These are phyloP conservation scores for Penicillium janthinellum DNA, from an alignment of 2,329 filamentous ascomycete species.

Conservation along the genomic window DNA sequence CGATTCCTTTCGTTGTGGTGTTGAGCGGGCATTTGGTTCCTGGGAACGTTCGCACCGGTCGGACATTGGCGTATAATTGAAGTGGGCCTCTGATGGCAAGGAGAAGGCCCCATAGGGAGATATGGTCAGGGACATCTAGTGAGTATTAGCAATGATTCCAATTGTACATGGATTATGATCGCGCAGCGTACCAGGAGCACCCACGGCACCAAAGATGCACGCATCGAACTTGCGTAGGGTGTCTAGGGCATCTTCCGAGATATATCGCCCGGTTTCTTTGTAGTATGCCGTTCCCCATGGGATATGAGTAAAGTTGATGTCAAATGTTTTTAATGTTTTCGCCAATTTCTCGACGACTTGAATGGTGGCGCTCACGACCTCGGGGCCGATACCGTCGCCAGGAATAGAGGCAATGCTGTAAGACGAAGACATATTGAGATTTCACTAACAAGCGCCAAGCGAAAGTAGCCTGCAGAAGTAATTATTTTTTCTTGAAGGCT, in stretches of 20 bases:
- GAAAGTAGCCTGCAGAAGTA: background rate
- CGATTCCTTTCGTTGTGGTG: constrained; percentile 51
- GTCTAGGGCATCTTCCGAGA: constrained; percentile 54
- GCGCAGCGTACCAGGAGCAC: constrained; percentile 51
- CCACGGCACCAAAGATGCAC: constrained; percentile 62
- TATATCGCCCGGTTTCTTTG: constrained; percentile 55
- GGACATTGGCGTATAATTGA: constrained; percentile 60
- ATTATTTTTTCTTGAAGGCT: background rate
- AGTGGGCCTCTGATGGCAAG: constrained; percentile 58
- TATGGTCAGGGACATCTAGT: constrained; percentile 57
- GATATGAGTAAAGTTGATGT: constrained; percentile 55
- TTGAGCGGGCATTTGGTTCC: constrained; percentile 55
- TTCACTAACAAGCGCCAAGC: background rate
- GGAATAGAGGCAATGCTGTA: constrained; percentile 63
- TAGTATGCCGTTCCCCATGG: constrained; percentile 44
- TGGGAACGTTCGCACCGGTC: constrained; percentile 53
- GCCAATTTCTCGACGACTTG: constrained; percentile 51
- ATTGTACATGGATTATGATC: background rate
- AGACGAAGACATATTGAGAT: constrained; percentile 11
- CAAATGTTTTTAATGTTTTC: constrained; percentile 47
- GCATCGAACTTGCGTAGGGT: constrained; percentile 56
- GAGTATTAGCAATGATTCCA: constrained; percentile 11
- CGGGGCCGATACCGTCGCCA: constrained; percentile 64
- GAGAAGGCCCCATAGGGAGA: constrained; percentile 59
- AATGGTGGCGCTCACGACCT: constrained; percentile 62